A percentile compares a stretch with the other conserved stretches of the same genome.
phyloP scores from a whole-genome alignment of 495 filamentous ascomycete genomes.

The Thozetella sp. region DNA sequence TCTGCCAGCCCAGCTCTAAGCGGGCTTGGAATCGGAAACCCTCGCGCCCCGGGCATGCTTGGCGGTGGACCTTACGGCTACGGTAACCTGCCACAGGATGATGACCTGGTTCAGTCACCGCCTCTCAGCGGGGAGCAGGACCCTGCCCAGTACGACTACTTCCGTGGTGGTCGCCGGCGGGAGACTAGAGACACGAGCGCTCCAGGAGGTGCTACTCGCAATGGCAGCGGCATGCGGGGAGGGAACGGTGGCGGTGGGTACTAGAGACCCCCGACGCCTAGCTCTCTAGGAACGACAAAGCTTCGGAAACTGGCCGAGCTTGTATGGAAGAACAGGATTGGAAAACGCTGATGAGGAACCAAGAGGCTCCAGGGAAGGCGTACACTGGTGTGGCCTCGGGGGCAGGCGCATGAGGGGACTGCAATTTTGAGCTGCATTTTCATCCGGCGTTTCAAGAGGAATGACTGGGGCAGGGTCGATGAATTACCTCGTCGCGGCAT shows the following conservation, averaged over 20 bases:
- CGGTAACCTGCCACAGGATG: slow-evolving; percentile 50
- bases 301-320: neutral
- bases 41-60: slow-evolving; percentile 39
- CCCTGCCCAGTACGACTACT: slow-evolving; percentile 34
- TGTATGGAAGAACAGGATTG: no score
- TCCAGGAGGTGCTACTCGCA: slow-evolving; percentile 17
- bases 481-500: no score
- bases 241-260: slow-evolving; percentile 20
- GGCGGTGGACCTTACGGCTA: slow-evolving; percentile 56
- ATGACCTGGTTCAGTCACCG: slow-evolving; percentile 31
- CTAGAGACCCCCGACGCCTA: slow-evolving; percentile 14
- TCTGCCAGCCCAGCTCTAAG: slow-evolving; percentile 7
- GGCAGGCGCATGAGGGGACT: neutral
- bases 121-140: slow-evolving; percentile 13
- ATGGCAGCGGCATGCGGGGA: neutral
- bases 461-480: no score
- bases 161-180: slow-evolving; percentile 19
- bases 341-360: neutral
- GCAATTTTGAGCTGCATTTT: neutral
- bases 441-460: neutral
- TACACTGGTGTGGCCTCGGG: neutral
- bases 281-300: no score
- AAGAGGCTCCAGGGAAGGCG: neutral
- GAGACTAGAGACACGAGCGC: slow-evolving; percentile 9
- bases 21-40: slow-evolving; percentile 14